Evolutionary conservation across 208 protist species (phyloP), one percentile per base, ranked within the genome.

Genomic region (Acanthamoeba quina): DNA sequence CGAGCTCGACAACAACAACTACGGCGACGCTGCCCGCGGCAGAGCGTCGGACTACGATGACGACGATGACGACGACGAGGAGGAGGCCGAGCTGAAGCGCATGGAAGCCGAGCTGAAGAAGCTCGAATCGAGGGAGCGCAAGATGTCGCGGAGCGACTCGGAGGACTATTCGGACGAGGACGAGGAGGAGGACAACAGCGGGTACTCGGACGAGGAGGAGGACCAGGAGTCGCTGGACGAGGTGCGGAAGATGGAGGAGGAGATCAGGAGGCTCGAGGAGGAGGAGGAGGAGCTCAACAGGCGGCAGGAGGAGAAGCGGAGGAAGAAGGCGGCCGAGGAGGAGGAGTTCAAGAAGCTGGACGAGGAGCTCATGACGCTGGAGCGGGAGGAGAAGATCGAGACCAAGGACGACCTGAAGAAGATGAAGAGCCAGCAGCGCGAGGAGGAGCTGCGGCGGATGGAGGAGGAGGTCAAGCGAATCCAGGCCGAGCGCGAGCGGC

Each of bases 381-480:
- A 91, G 60, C 26, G 37, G 60, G 41, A 74, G 24, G 85, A 91
- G 58, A 91, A 91, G 62, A 49, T 66, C 31, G 34, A 66, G 37
- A 74, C 85, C 31, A 91, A 91, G 85, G 85, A 91, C 41, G 85
- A 91, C 60, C 54, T 91, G 13, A 91, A 54, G 60, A 91, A 91
- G 60, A 91, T 74, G 34, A 91, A 66, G 60, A 58, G 62, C 19
- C 85, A 91, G 62, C 60, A 91, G 62, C 60, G 85, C 4, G 62
- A 91, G 37, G 85, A 91, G 31, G 85, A 91, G 41, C 78, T 86
- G 29, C 24, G 78, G 49, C 44, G 78, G 15, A 54, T 86, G 49
- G 78, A 86, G 78, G 78, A 86, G 29, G 78, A 86, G 26, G 78
- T 86, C 15, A 54, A 37, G 49, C 24, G 52, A 49, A 86, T 86